These are phyloP conservation scores for Coprinellus micaceus DNA, from an alignment of 768 basidiomycete genomes.

Conservation along the genomic window DNA sequence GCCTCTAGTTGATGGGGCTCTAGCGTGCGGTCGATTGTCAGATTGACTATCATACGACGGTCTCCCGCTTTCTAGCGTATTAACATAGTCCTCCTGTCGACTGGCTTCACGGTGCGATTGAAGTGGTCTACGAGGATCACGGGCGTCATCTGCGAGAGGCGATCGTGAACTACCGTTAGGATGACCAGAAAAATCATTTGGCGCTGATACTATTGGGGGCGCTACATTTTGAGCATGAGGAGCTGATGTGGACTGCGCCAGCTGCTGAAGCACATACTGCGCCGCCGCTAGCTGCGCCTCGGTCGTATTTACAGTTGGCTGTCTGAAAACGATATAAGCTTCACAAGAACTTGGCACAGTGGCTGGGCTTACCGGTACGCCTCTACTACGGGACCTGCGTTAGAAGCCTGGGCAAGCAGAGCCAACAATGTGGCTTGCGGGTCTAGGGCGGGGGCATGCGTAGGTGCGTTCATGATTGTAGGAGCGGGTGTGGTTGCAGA, in stretches of 20 bases:
- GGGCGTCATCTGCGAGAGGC: not conserved
- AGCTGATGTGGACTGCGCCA: constrained; percentile 54
- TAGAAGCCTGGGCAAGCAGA: constrained; percentile 64
- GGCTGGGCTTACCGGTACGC: no score
- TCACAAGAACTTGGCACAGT: no score
- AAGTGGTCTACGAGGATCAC: constrained; percentile 16
- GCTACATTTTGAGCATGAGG: constrained; percentile 30
- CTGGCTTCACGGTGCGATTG: constrained; percentile 41
- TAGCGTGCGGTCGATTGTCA: constrained; percentile 44
- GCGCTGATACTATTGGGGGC: constrained; percentile 23
- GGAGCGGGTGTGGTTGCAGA: constrained; percentile 18
- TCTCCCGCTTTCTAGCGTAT: constrained; percentile 44
- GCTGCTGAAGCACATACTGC: constrained; percentile 73
- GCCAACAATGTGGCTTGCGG: constrained; percentile 68
- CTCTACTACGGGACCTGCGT: constrained; percentile 28
- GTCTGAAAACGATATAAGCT: no score
- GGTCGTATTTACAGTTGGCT: constrained; percentile 57
- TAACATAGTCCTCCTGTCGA: constrained; percentile 46
- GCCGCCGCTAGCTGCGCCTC: constrained; percentile 41
- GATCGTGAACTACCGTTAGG: constrained; percentile 34
- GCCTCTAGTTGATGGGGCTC: constrained; percentile 37
- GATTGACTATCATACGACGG: constrained; percentile 43
- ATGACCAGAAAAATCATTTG: constrained; percentile 25
- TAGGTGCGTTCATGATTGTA: constrained; percentile 16
- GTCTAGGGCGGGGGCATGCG: constrained; percentile 30